Evolutionary conservation across 208 protist genomes (phyloP), one percentile per base, ranked within the genome.

Genomic region (Willaertia magna): DNA sequence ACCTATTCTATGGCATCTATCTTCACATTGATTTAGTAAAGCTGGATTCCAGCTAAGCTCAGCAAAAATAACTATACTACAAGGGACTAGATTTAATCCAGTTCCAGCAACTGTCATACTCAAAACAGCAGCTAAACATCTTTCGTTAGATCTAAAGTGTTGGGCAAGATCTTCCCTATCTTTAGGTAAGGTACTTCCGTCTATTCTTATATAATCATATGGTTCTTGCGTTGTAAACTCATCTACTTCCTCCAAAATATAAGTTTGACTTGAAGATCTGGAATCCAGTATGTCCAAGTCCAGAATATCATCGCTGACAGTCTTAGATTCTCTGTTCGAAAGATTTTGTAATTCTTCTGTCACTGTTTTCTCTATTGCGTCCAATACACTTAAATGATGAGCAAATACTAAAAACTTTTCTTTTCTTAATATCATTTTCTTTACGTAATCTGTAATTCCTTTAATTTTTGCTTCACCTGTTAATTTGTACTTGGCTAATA

Each of bases 11-110:
- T 99, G 97, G 4, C 97, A 95, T 42, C 97, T 90, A 88, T 99
- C 96, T 84, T 99, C 97, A 84, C 95, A 97, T 90, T 99, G 97
- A 18, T 96, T 88, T 30, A 99, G 91, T 26, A 93, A 94, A 67
- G 94, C 96, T 34, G 96, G 96, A 85, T 96, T 98, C 97, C 97
- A 99, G 88, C 95, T 96, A 1, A 99, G 91, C 90, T 99, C 97
- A 0, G 95, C 94, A 91, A 99, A 98, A 4, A 99, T 91, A 1
- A 98, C 97, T 16, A 92, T 95, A 46, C 91, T 93, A 55, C 95
- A 94, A 79, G 93, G 94, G 14, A 93, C 96, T 42, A 99, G 91
- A 85, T 97, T 98, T 67, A 98, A 91, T 20, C 97, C 97, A 40
- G 93, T 95, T 14, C 96, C 96, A 85, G 95, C 96, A 0, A 95